Evolutionary conservation across 345 rosid species (phyloP).

Genomic region (Ailanthus altissimus): DNA sequence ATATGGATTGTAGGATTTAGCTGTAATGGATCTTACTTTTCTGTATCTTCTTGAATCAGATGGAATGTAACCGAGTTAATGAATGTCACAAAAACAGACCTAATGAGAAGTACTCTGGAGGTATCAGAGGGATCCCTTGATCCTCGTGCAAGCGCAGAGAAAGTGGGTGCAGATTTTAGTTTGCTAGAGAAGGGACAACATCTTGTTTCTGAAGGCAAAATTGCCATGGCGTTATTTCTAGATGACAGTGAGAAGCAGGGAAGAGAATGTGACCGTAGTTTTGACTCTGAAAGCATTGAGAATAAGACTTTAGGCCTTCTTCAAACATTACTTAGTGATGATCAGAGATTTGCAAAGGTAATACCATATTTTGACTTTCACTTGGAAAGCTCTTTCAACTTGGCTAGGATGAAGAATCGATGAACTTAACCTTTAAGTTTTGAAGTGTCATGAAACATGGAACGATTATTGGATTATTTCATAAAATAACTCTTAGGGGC

Average conservation of each 20-base stretch:
- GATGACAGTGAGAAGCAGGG: conserved; percentile 33
- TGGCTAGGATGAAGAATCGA: neutral
- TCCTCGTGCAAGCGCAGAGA: conserved; percentile 41
- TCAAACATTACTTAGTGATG: conserved; percentile 45
- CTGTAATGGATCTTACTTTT: conserved; percentile 17
- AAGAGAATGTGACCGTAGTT: conserved; percentile 25
- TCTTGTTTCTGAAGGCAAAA: conserved; percentile 64
- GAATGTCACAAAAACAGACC: conserved; percentile 34
- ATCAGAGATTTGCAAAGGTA: conserved; percentile 61
- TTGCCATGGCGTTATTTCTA: conserved; percentile 56
- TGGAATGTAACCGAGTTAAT: conserved; percentile 50
- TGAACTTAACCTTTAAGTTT: neutral
- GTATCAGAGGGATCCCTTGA: conserved; percentile 42
- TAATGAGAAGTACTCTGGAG: conserved; percentile 42
- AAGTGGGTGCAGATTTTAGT: conserved; percentile 34
- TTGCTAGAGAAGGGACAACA: conserved; percentile 51
- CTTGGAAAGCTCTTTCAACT: conserved; percentile 15
- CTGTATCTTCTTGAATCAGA: conserved; percentile 40
- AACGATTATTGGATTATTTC: neutral
- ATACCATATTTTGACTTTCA: conserved; percentile 13
- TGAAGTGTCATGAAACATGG: neutral
- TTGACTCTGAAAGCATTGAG: conserved; percentile 29
- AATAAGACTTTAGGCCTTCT: conserved; percentile 28
- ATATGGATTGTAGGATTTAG: conserved; percentile 2
- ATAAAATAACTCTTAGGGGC: neutral